Base-by-base conservation (phyloP, 2,329 filamentous ascomycete genomes). In the Arthrinium phaeospermum region DNA sequence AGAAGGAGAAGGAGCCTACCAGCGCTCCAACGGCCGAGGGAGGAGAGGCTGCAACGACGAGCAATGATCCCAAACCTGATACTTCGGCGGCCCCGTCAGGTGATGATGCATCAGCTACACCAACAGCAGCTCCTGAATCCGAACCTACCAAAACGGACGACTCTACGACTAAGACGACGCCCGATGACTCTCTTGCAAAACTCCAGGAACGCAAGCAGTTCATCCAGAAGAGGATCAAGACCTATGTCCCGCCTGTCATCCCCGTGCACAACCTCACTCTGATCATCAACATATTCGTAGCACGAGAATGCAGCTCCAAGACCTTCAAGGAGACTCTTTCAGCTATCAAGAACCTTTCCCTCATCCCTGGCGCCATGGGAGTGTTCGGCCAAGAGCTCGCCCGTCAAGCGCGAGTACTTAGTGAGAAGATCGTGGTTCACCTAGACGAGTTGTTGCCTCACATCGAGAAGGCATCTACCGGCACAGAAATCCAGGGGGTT, bases 251-350 rank as follows among this genome's bases (percentile, higher is more conserved):
- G 44, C 96, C 96, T 0, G 88, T 95, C 64, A 92, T 99, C 71
- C 95, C 96, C 6, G 91, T 96, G 44, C 90, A 95, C 79, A 98
- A 98, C 80, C 89, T 99, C 72, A 94, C 93, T 72, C 87, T 98
- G 72, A 95, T 99, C n/a, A 94, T 98, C 77, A 96, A 96, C 80
- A 98, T 99, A 72, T 93, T 99, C 76, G 94, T 97, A 61, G 96
- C 96, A 74, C 93, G 95, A 68, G 96, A 99, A 82, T 99, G 96
- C 84, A 98, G 94, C 79, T 95, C 94, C 75, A 98, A 98, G 86
- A 98, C 96, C 0, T 99, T 99, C 88, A 94, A 96, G 80, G 97
- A 98, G 82, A 98, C 96, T 0, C 89, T 99, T 71, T 96, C 96
- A 22, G 97, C 97, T n/a, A 98, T 99, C 86, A 98, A 98, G 85